A percentile compares a stretch with the other conserved stretches of the same genome.
phyloP scores from a whole-genome alignment of 2,329 filamentous ascomycete species.

The Microsporum ferrugineum region DNA sequence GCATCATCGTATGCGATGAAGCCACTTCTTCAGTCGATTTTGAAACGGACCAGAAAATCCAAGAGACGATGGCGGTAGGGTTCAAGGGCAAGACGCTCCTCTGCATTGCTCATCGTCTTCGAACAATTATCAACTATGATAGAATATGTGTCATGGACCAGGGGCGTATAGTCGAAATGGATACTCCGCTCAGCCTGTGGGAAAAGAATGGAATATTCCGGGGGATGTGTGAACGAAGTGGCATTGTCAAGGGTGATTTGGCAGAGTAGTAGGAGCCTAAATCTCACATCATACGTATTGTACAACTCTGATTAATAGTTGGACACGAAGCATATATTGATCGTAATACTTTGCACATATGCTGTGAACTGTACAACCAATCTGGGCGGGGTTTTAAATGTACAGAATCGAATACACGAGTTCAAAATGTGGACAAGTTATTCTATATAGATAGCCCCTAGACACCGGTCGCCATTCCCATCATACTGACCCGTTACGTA shows the following conservation, averaged over 20 bases:
- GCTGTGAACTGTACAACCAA: too few species aligned
- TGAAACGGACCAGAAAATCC: constrained; percentile 93
- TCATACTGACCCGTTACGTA: background rate
- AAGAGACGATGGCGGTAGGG: constrained; percentile 70
- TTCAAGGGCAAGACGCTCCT: constrained; percentile 81
- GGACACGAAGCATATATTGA: too few species aligned
- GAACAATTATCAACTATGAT: constrained; percentile 89
- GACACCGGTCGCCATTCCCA: background rate
- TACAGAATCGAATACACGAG: too few species aligned
- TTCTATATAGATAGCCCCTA: background rate
- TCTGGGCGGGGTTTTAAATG: too few species aligned
- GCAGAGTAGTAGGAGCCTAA: background rate
- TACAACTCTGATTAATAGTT: too few species aligned
- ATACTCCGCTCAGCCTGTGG: constrained; percentile 63
- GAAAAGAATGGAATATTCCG: constrained; percentile 66
- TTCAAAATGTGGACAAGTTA: too few species aligned
- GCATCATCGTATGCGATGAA: constrained; percentile 95
- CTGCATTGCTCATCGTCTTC: constrained; percentile 83
- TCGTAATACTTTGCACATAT: too few species aligned
- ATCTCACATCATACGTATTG: too few species aligned
- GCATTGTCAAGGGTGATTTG: constrained; percentile 47
- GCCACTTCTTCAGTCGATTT: constrained; percentile 89
- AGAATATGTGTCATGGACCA: constrained; percentile 94
- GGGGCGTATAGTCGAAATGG: constrained; percentile 77
- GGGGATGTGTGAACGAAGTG: constrained; percentile 79